A percentile compares a stretch with the other conserved stretches of the same genome.
phyloP scores from a whole-genome alignment of 805 yeast genomes.

The Tetrapisispora iriomotensis region DNA sequence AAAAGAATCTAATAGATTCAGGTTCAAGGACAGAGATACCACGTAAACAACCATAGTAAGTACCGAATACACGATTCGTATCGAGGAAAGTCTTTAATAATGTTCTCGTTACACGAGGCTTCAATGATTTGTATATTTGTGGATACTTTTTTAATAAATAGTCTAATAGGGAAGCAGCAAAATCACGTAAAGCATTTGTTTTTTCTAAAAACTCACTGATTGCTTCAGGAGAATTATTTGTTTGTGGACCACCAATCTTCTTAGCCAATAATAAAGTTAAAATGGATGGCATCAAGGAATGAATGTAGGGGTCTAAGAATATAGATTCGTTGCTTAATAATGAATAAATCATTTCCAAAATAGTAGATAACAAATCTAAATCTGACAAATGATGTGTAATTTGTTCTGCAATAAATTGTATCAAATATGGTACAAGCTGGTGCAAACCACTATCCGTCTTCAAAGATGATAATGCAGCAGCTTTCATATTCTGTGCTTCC shows the following conservation, averaged over 20 bases:
- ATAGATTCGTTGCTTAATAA: constrained; percentile 73
- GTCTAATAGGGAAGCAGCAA: constrained; percentile 74
- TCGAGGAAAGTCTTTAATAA: constrained; percentile 84
- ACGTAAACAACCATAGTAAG: constrained; percentile 83
- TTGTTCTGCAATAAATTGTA: constrained; percentile 93
- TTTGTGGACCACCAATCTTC: constrained; percentile 54
- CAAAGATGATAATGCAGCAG: constrained; percentile 77
- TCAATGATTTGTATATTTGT: constrained; percentile 75
- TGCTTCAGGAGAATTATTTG: constrained; percentile 15
- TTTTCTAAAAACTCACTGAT: constrained; percentile 30
- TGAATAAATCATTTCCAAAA: constrained; percentile 83
- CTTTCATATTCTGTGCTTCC: constrained; percentile 37
- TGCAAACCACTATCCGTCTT: constrained; percentile 92
- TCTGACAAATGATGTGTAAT: constrained; percentile 78
- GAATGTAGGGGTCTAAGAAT: constrained; percentile 90
- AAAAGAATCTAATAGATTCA: constrained; percentile 75
- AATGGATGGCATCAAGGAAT: constrained; percentile 94
- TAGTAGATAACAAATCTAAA: constrained; percentile 60
- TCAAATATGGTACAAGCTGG: constrained; percentile 91
- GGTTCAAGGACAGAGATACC: constrained; percentile 79
- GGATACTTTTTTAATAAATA: constrained; percentile 75
- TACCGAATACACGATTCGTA: constrained; percentile 71
- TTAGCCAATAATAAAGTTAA: constrained; percentile 83
- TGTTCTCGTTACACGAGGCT: constrained; percentile 91
- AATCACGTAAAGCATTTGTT: constrained; percentile 63